phyloP scores from a whole-genome alignment of 148 eudicot species.

The Heliosperma pusillum region DNA sequence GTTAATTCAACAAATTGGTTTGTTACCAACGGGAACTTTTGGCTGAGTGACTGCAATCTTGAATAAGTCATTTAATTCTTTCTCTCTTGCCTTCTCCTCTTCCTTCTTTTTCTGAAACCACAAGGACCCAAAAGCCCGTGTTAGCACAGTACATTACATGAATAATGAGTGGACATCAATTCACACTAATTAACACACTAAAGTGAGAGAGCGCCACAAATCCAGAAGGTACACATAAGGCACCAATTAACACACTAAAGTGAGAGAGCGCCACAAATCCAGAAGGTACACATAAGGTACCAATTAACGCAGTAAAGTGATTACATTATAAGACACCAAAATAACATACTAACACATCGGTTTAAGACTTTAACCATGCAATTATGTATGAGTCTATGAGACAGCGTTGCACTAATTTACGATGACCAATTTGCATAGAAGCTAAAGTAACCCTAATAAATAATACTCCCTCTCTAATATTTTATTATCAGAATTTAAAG shows the following conservation, averaged over 20 bases:
- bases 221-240: neutral
- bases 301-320: neutral
- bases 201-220: neutral
- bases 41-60: constrained; percentile 90
- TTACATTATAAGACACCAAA: neutral
- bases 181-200: too few species aligned
- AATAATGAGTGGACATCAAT: neutral
- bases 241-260: neutral
- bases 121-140: constrained; percentile 8
- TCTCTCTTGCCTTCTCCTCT: constrained; percentile 78
- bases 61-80: constrained; percentile 76
- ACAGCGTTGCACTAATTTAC: too few species aligned
- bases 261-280: neutral
- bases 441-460: too few species aligned
- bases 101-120: constrained; percentile 82
- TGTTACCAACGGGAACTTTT: constrained; percentile 82
- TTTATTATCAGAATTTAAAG: too few species aligned
- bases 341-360: neutral
- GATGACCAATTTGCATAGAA: too few species aligned
- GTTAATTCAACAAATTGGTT: neutral
- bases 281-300: neutral
- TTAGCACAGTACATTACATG: neutral
- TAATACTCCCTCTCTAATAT: too few species aligned
- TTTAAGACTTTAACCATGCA: too few species aligned
- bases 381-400: too few species aligned